Percentiles rank a stretch among this genome's conserved stretches.
These are phyloP conservation scores for Carex cristatella DNA, from an alignment of 176 grass and related monocot genomes.

Conservation along the genomic window DNA sequence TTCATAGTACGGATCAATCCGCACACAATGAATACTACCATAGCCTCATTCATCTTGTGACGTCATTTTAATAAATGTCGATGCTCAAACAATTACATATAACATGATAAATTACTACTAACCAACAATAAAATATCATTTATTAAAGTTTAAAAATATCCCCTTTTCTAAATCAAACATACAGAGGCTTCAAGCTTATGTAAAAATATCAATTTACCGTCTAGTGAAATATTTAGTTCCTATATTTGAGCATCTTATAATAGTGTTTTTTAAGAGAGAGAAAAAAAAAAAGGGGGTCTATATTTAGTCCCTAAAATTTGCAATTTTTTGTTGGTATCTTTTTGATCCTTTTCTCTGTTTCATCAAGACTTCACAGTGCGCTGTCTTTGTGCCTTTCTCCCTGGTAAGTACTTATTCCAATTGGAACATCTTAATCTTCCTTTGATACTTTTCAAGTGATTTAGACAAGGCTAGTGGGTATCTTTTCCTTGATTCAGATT, in stretches of 20 bases:
- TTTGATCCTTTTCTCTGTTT: background rate
- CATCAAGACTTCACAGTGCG: background rate
- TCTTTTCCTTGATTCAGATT: background rate
- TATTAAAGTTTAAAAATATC: background rate
- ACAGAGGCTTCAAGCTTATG: background rate
- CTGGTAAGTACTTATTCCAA: background rate
- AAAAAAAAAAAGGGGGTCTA: background rate
- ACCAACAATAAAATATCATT: background rate
- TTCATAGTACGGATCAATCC: too few species aligned
- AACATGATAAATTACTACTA: too few species aligned
- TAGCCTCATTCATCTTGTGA: too few species aligned
- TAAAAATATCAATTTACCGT: background rate
- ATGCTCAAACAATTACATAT: too few species aligned
- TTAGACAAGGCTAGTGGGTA: background rate
- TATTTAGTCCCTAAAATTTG: background rate
- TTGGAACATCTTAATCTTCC: background rate
- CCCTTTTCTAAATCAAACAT: background rate
- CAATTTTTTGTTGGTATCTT: background rate
- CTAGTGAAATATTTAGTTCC: background rate
- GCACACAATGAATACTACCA: too few species aligned
- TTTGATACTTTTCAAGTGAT: background rate
- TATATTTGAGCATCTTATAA: background rate
- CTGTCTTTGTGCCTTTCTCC: background rate
- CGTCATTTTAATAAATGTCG: too few species aligned
- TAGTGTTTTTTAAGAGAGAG: background rate